Conservation (phyloP, 225 moss, liverwort and hornwort genomes). For the Polytrichum formosum region DNA sequence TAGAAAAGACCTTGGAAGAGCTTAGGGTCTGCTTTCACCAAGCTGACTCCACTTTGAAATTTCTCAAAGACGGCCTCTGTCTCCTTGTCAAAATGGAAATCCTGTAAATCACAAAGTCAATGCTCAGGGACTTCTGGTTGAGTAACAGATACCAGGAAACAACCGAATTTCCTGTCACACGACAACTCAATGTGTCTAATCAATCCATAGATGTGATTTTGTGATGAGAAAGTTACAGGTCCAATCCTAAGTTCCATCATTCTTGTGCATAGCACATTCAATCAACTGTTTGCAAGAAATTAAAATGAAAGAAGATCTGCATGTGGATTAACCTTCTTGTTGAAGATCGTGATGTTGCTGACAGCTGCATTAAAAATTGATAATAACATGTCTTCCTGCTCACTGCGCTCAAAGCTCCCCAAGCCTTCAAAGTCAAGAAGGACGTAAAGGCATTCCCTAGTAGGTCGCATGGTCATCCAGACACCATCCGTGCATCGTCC, state of each 20-base stretch:
- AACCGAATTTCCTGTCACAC: no score
- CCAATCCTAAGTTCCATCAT: no score
- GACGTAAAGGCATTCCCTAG: slow-evolving; percentile 40
- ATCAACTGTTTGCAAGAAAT: no score
- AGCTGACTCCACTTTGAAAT: slow-evolving; percentile 43
- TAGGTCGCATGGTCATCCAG: slow-evolving; percentile 57
- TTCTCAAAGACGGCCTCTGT: slow-evolving; percentile 26
- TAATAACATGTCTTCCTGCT: slow-evolving; percentile 72
- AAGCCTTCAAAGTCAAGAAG: slow-evolving; percentile 68
- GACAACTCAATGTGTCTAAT: no score
- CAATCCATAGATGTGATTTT: no score
- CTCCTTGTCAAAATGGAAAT: slow-evolving; percentile 28
- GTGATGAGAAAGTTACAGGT: no score
- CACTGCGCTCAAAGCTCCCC: slow-evolving; percentile 71
- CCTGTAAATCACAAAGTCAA: slow-evolving; percentile 6
- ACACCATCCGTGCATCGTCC: slow-evolving; percentile 76
- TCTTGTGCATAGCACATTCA: no score
- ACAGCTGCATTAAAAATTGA: slow-evolving; percentile 72
- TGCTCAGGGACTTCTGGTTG: no score
- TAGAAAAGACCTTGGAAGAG: slow-evolving; percentile 61
- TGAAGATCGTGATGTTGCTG: slow-evolving; percentile 64
- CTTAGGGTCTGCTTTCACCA: slow-evolving; percentile 43
- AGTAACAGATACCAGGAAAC: no score
- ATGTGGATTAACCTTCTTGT: slow-evolving; percentile 38
- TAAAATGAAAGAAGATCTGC: neutral